These are phyloP conservation scores for Populus nigra DNA, from an alignment of 345 rosid species.

Conservation along the genomic window DNA sequence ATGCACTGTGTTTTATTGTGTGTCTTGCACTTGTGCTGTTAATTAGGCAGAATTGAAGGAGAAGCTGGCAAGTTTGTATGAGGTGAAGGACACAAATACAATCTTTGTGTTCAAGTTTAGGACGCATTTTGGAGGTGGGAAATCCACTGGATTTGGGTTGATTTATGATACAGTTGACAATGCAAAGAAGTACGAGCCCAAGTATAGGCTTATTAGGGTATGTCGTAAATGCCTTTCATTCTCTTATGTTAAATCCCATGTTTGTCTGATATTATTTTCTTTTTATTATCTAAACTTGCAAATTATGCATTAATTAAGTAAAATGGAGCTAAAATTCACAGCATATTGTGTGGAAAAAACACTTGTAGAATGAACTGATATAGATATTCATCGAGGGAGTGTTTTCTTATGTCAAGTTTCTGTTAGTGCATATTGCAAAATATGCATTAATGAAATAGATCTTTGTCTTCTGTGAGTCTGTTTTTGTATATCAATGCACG, in stretches of 20 bases:
- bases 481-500: not conserved
- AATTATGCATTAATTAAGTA: not conserved
- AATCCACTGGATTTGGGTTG: conserved; percentile 95
- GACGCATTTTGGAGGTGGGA: conserved; percentile 98
- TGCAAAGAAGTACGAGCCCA: conserved; percentile 95
- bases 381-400: not conserved
- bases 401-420: not conserved
- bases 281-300: not conserved
- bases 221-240: not conserved
- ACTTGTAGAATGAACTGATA: not conserved
- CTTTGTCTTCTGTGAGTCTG: not conserved
- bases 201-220: conserved; percentile 98
- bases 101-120: conserved; percentile 96
- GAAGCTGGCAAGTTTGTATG: conserved; percentile 76
- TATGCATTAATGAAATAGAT: not conserved
- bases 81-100: conserved; percentile 82
- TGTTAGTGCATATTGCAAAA: too few species aligned
- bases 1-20: not conserved
- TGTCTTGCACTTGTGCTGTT: not conserved
- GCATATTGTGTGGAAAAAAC: not conserved
- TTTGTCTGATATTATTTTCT: not conserved
- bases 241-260: not conserved
- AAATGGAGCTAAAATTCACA: not conserved
- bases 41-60: conserved; percentile 80
- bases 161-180: conserved; percentile 82